phyloP scores from a whole-genome alignment of 2,329 filamentous ascomycete species.

The Cryphonectria nitschkei region DNA sequence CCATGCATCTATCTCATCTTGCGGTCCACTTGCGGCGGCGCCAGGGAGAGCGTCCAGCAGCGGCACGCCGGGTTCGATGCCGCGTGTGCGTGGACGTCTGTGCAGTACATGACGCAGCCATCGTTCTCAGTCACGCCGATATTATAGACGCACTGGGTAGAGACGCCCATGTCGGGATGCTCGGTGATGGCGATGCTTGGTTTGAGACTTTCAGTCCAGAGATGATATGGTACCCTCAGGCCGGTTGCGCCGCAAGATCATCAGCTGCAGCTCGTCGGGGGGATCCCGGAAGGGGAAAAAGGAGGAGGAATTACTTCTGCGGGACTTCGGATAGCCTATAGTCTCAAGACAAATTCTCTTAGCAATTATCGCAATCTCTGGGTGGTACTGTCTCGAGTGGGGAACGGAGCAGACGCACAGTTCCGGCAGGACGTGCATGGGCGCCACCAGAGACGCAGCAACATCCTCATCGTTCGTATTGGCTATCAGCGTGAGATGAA shows the following conservation, averaged over 20 bases:
- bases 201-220: background rate
- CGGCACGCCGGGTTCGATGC: background rate
- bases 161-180: background rate
- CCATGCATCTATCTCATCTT: conserved; percentile 6
- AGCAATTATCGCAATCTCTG: background rate
- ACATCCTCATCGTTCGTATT: background rate
- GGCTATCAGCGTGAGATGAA: background rate
- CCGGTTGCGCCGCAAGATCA: background rate
- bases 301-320: background rate
- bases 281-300: background rate
- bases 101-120: conserved; percentile 4
- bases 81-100: background rate
- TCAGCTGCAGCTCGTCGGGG: background rate
- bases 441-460: background rate
- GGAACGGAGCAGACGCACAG: conserved; percentile 1
- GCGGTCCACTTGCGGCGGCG: background rate
- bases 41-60: background rate
- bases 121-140: background rate
- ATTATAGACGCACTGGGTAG: background rate
- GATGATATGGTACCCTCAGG: background rate
- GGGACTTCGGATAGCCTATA: background rate
- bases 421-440: background rate
- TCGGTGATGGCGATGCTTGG: background rate
- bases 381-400: background rate
- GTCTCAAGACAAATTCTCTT: background rate